Evolutionary conservation across 345 rosid genomes (phyloP).

Genomic region (Hibiscus tridactylites): DNA sequence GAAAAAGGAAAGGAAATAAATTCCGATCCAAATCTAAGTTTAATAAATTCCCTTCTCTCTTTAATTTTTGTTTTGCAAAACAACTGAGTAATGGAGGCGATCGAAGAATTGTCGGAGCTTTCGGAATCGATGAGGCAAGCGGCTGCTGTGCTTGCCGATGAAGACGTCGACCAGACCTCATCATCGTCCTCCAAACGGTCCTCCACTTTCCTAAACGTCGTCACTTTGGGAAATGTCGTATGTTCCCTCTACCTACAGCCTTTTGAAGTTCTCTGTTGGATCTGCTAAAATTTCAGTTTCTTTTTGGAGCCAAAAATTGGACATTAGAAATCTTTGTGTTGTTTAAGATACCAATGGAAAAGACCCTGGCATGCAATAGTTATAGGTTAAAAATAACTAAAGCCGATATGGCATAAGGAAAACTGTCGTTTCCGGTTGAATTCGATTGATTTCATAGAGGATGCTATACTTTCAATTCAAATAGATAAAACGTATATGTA

Average conservation of each 20-base stretch:
- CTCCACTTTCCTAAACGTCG: constrained; percentile 72
- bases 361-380: too few species aligned
- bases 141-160: constrained; percentile 82
- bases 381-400: too few species aligned
- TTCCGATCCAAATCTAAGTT: not conserved
- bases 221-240: constrained; percentile 85
- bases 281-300: constrained; percentile 4
- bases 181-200: constrained; percentile 51
- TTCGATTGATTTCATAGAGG: not conserved
- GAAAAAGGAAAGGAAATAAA: not conserved
- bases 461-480: not conserved
- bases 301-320: not conserved
- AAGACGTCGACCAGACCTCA: constrained; percentile 61
- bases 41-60: too few species aligned
- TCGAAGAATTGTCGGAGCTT: constrained; percentile 83
- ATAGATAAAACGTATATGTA: not conserved
- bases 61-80: too few species aligned
- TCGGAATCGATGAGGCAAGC: constrained; percentile 90
- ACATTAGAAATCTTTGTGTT: not conserved
- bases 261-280: constrained; percentile 16
- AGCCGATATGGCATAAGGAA: too few species aligned
- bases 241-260: constrained; percentile 20
- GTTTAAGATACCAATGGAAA: not conserved
- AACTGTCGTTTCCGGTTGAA: not conserved
- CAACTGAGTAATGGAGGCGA: constrained; percentile 64